phyloP scores from a whole-genome alignment of 169 alveolate species.

The Plasmodium yoelii region DNA sequence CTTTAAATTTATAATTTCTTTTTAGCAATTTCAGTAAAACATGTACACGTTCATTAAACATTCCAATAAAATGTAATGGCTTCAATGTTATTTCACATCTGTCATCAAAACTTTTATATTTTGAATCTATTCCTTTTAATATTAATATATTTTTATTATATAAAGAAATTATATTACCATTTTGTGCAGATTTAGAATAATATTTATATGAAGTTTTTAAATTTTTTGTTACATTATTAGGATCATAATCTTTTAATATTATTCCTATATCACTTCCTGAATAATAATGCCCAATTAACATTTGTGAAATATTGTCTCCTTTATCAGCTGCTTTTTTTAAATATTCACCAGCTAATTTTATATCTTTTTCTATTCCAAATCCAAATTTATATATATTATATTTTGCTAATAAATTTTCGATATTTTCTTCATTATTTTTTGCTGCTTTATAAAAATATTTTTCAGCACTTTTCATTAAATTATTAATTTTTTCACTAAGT shows the following conservation, averaged over 20 bases:
- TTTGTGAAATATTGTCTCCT: slow-evolving; percentile 88
- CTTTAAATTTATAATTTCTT: slow-evolving; percentile 78
- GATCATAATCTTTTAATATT: slow-evolving; percentile 85
- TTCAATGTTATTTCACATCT: slow-evolving; percentile 83
- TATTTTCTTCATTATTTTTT: slow-evolving; percentile 41
- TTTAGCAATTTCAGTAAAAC: slow-evolving; percentile 62
- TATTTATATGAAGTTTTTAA: slow-evolving; percentile 87
- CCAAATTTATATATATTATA: slow-evolving; percentile 85
- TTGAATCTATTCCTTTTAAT: slow-evolving; percentile 86
- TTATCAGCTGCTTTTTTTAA: slow-evolving; percentile 87
- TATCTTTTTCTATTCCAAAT: slow-evolving; percentile 83
- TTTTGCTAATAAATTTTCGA: slow-evolving; percentile 77
- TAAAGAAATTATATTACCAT: slow-evolving; percentile 87
- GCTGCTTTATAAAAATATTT: slow-evolving; percentile 61
- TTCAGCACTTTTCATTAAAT: slow-evolving; percentile 41
- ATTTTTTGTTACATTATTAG: slow-evolving; percentile 71
- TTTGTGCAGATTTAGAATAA: slow-evolving; percentile 86
- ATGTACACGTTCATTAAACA: slow-evolving; percentile 76
- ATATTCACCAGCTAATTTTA: slow-evolving; percentile 86
- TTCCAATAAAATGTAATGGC: slow-evolving; percentile 80
- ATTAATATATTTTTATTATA: slow-evolving; percentile 89
- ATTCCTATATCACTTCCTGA: slow-evolving; percentile 89
- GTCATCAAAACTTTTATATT: slow-evolving; percentile 78
- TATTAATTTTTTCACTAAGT: slow-evolving; percentile 10
- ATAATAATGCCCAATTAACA: slow-evolving; percentile 89